A percentile compares a stretch with the other conserved stretches of the same genome.
These are phyloP conservation scores for Calonectria pauciramosa DNA, from an alignment of 2,329 filamentous ascomycete species.

Conservation along the genomic window DNA sequence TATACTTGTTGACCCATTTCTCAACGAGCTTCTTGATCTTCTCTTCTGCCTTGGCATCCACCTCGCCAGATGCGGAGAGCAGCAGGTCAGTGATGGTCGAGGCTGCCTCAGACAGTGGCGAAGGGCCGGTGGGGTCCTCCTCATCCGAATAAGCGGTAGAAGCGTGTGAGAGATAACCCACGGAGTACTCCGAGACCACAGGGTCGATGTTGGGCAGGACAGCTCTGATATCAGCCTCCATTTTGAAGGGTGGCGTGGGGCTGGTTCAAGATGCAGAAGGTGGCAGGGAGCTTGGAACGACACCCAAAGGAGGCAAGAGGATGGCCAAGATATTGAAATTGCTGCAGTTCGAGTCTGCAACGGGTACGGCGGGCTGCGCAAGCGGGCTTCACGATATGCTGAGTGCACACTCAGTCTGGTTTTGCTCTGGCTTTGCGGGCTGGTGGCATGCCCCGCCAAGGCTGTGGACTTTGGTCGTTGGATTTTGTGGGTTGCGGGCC, in stretches of 20 bases:
- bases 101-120: conserved; percentile 88
- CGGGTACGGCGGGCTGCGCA: not conserved
- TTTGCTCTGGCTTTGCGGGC: conserved; percentile 33
- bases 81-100: conserved; percentile 88
- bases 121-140: conserved; percentile 75
- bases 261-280: not conserved
- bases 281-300: not conserved
- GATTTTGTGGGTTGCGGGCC: conserved; percentile 43
- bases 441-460: conserved; percentile 39
- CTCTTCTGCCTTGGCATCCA: conserved; percentile 78
- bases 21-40: conserved; percentile 87
- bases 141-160: conserved; percentile 86
- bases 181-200: conserved; percentile 90
- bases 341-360: not conserved
- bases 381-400: conserved; percentile 14
- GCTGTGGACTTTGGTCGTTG: conserved; percentile 38
- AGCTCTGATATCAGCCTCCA: conserved; percentile 90
- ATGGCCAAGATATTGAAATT: not conserved
- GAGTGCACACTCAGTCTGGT: conserved; percentile 16
- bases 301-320: not conserved
- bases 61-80: conserved; percentile 90
- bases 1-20: conserved; percentile 89
- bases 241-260: conserved; percentile 54
- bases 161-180: conserved; percentile 94
- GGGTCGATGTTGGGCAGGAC: conserved; percentile 90